Evolutionary conservation across 2,329 filamentous ascomycete genomes (phyloP), one percentile per base, ranked within the genome.

Genomic region (Orbilia javanica): DNA sequence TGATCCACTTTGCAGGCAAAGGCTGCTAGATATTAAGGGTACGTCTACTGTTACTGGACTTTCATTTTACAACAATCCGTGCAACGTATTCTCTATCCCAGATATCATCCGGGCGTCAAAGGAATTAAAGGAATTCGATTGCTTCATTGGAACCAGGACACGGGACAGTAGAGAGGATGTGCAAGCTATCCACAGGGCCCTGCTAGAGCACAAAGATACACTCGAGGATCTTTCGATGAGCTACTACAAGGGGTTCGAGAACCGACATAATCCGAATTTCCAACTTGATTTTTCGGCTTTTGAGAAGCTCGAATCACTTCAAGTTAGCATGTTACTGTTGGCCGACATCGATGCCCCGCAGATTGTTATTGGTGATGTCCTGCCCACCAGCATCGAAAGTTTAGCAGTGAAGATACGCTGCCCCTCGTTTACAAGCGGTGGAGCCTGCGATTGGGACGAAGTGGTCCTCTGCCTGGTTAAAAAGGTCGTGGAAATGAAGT

Each of bases 241-340:
- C n/a, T 73, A 60, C 15, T 62, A 73, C 39, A 73, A 60, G 8
- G 57, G 68, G 8, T 71, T 60, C 25, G 60, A 53, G 13, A 60
- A 66, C n/a, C 48, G 60, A 39, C 31, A 60, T 34, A 34, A 42
- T 15, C 62, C 48, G 10, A 66, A 65, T 36, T 65, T 66, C 29
- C 69, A 73, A 48, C 22, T 73, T 0, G 69, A 73, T 34, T 73
- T 73, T 20, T 73, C 69, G 4, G 60, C 64, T 3, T 73, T 73
- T 22, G 15, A 18, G 5, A 73, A 8, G 13, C 25, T 73, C 0
- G 50, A 73, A 15, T 34, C 34, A 7, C 44, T 73, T 31, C 50
- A 66, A n/a, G 39, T 66, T 15, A 73, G 60, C 36, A 57, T 73
- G 7, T 46, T 60, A 15, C 62, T 73, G 1, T 18, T 73, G n/a